Evolutionary conservation across 1,284 basidiomycete species (phyloP), one percentile per base, ranked within the genome.

Genomic region (Sanghuangporus sanghuang): DNA sequence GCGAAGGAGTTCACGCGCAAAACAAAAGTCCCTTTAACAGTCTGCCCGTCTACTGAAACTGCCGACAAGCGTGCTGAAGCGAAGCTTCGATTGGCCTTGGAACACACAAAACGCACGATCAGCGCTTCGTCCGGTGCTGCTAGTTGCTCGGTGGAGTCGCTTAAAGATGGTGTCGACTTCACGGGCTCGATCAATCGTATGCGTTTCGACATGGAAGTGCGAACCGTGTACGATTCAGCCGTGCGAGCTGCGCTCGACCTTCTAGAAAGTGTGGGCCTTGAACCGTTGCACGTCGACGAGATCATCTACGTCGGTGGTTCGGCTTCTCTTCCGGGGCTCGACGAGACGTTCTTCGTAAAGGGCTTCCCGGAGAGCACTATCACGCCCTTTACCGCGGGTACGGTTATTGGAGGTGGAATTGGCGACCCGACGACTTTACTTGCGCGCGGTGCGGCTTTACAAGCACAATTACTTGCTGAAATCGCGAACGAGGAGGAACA

Each of bases 1-100:
- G 88, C 93, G 61, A 92, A 96, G 74, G 96, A 99, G 72, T 99
- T 99, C 75, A 93, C 93, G 61, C 98, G 98, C 77, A 99, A 98
- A 82, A 95, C 90, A 46, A 96, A 96, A 77, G 84, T 85, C 27
- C 79, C 88, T 0, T 81, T 98, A 46, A 77, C 82, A 14, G 87
- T 84, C 68, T 79, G 83, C 46, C 87, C 89, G 42, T 76, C 85
- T 18, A 75, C 77, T 5, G 78, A 84, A n/a, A 71, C 79, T 11
- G 76, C 78, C 56, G 92, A 96, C 76, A 85, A 87, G 72, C 92
- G 97, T 23, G 95, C 96, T 3, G 92, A 95, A 73, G 93, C 95
- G 57, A 98, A 97, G 75, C 85, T 99, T 48, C 85, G 92, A 35
- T 87, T 98, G 59, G 95, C 96, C 18, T 86, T 97, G 65, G 96